A percentile compares a stretch with the other conserved stretches of the same genome.
phyloP scores from a whole-genome alignment of 257 asterid species.

The Anisodus acutangulus region DNA sequence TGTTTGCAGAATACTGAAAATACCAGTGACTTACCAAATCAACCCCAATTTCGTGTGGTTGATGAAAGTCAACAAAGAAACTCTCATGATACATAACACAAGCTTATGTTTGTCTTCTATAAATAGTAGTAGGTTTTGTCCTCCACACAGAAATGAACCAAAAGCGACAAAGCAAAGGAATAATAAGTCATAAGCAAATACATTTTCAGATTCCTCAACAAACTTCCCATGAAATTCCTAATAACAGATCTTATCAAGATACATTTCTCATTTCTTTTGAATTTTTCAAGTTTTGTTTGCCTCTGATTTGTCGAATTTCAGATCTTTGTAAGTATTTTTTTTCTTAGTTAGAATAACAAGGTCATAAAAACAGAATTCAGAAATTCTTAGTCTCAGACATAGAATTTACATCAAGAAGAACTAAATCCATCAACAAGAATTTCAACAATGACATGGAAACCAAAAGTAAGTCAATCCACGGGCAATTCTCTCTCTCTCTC shows the following conservation, averaged over 20 bases:
- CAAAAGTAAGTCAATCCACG: neutral
- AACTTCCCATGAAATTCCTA: neutral
- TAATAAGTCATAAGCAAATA: neutral
- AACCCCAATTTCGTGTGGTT: conserved; percentile 9
- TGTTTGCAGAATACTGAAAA: neutral
- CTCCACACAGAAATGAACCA: conserved; percentile 19
- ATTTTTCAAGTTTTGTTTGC: neutral
- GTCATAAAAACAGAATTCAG: neutral
- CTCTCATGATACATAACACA: neutral
- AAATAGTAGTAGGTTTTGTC: neutral
- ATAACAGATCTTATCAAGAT: conserved; percentile 9
- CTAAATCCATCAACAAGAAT: neutral
- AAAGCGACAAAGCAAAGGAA: neutral
- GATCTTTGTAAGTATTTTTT: neutral
- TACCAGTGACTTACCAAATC: neutral
- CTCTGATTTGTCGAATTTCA: conserved; percentile 3
- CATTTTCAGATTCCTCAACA: neutral
- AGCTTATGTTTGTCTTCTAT: neutral
- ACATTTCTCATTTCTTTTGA: conserved; percentile 22
- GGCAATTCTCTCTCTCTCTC: neutral
- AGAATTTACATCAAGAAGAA: conserved; percentile 19
- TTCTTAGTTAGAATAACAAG: conserved; percentile 11
- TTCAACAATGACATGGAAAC: neutral
- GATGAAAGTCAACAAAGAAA: neutral
- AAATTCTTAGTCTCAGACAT: neutral